Conservation (phyloP, 352 stramenopile genomes). For the Globisporangium polare region DNA sequence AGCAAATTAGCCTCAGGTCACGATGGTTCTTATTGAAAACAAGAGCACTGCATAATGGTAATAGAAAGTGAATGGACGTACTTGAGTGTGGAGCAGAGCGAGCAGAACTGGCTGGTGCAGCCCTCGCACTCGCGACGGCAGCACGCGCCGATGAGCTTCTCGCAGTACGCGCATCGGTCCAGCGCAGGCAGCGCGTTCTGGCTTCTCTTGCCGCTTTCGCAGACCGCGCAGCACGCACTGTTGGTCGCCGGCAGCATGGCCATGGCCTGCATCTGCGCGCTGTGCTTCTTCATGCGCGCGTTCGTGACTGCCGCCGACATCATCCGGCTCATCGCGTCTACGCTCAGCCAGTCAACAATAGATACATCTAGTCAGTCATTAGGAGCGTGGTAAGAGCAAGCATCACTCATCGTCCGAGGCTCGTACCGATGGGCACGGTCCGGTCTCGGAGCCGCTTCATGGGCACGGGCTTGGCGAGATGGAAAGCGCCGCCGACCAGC, state of each 20-base stretch:
- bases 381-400: not conserved
- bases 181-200: constrained; percentile 12
- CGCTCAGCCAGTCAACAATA: not conserved
- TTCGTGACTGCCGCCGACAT: constrained; percentile 71
- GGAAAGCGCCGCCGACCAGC: constrained; percentile 2
- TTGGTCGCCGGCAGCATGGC: constrained; percentile 6
- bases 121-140: constrained; percentile 54
- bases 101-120: constrained; percentile 60
- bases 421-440: constrained; percentile 60
- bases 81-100: constrained; percentile 81
- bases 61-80: constrained; percentile 21
- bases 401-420: not conserved
- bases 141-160: constrained; percentile 52
- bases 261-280: constrained; percentile 31
- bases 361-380: not conserved
- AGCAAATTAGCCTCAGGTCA: not conserved
- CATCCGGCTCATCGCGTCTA: constrained; percentile 72
- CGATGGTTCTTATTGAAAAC: not conserved
- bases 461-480: constrained; percentile 14
- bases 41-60: not conserved
- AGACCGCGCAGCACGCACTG: constrained; percentile 33
- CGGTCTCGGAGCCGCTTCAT: constrained; percentile 68
- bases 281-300: constrained; percentile 67
- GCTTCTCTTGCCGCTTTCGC: constrained; percentile 21
- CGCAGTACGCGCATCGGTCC: constrained; percentile 58